Evolutionary conservation across 2,329 filamentous ascomycete genomes (phyloP).

Genomic region (Aspergillus persii): DNA sequence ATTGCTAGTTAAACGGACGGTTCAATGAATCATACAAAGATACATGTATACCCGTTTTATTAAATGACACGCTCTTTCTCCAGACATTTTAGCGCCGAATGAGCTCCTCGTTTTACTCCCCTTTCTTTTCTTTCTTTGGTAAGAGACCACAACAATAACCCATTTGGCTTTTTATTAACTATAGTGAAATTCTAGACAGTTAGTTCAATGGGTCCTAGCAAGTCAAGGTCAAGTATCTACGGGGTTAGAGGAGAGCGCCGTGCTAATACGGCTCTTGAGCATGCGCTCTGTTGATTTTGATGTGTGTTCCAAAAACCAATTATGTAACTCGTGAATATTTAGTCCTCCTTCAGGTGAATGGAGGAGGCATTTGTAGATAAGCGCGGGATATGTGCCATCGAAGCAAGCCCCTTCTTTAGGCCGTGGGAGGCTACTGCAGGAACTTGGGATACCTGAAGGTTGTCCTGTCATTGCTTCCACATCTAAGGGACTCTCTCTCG

Average conservation of each 20-base stretch:
- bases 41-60: too few relatives aligned
- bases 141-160: neutral
- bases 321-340: neutral
- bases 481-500: neutral
- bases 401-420: neutral
- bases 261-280: too few relatives aligned
- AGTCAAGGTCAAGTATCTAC: neutral
- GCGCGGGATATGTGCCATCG: neutral
- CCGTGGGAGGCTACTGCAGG: neutral
- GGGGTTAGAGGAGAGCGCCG: neutral
- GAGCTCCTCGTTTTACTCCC: neutral
- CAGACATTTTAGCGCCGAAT: neutral
- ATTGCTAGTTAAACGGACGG: too few relatives aligned
- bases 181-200: neutral
- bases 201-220: neutral
- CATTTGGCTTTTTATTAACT: neutral
- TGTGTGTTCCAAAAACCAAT: neutral
- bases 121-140: neutral
- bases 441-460: neutral
- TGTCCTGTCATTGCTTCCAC: neutral
- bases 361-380: neutral
- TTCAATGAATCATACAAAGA: too few relatives aligned
- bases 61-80: too few relatives aligned
- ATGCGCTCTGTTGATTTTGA: too few relatives aligned
- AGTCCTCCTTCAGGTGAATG: neutral